Conservation (phyloP, 2,329 filamentous ascomycete species). For the Neurospora sp. region DNA sequence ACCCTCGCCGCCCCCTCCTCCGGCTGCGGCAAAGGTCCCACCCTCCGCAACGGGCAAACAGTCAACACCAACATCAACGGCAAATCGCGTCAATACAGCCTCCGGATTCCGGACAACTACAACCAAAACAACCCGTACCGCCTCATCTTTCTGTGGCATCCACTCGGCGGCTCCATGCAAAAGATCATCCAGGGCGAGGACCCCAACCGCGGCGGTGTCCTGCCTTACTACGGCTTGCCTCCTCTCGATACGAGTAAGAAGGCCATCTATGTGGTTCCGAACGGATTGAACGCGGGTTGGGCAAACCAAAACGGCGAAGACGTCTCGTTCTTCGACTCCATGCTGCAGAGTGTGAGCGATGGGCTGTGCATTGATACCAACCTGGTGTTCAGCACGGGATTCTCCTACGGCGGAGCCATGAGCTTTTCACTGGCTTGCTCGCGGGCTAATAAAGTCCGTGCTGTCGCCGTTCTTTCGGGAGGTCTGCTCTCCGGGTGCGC, state of each 20-base stretch:
- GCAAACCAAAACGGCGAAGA: slow-evolving; percentile 32
- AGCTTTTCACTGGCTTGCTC: slow-evolving; percentile 31
- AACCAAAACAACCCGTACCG: slow-evolving; percentile 27
- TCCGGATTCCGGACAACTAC: slow-evolving; percentile 28
- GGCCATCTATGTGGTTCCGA: slow-evolving; percentile 33
- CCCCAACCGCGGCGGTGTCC: slow-evolving; percentile 14
- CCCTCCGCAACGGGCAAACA: slow-evolving; percentile 21
- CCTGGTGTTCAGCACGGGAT: slow-evolving; percentile 33
- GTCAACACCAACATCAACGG: slow-evolving; percentile 10
- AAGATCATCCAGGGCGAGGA: slow-evolving; percentile 23
- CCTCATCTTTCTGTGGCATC: slow-evolving; percentile 33
- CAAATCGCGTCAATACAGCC: slow-evolving; percentile 27
- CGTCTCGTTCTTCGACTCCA: slow-evolving; percentile 28
- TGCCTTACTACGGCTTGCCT: slow-evolving; percentile 31
- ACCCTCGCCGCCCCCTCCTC: slow-evolving; percentile 12
- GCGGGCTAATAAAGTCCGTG: slow-evolving; percentile 27
- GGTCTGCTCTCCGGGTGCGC: slow-evolving; percentile 9
- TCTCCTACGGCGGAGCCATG: slow-evolving; percentile 35
- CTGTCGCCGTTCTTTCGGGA: slow-evolving; percentile 20
- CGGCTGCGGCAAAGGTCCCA: slow-evolving; percentile 25
- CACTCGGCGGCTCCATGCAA: slow-evolving; percentile 28
- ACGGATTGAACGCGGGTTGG: slow-evolving; percentile 32
- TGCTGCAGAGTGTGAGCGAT: slow-evolving; percentile 27
- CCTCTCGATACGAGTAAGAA: slow-evolving; percentile 24
- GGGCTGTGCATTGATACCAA: slow-evolving; percentile 32